Evolutionary conservation across 1,139 yeast species (phyloP).

Genomic region (Diutina mesorugosa): DNA sequence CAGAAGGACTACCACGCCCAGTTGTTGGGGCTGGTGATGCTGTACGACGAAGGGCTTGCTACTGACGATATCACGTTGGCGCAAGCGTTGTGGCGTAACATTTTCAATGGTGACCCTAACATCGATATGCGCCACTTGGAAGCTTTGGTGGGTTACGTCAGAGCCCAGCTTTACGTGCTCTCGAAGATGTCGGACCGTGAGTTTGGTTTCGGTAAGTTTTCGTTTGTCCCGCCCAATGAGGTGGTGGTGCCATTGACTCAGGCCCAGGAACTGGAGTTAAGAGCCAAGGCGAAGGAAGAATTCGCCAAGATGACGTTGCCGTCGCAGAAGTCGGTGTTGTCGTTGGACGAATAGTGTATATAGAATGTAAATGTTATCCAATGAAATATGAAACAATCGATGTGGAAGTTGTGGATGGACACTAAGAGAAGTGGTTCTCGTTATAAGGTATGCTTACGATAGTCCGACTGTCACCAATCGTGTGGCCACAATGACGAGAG

Average conservation of each 20-base stretch:
- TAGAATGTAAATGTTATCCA: not conserved
- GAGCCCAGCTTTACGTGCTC: constrained; percentile 80
- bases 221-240: constrained; percentile 75
- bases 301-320: constrained; percentile 42
- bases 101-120: constrained; percentile 76
- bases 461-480: too few species aligned
- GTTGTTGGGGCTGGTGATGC: constrained; percentile 75
- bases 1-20: constrained; percentile 86
- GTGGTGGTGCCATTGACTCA: constrained; percentile 59
- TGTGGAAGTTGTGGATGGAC: not conserved
- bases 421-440: too few species aligned
- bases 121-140: constrained; percentile 78
- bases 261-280: constrained; percentile 39
- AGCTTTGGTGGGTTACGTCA: constrained; percentile 74
- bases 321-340: constrained; percentile 48
- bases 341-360: constrained; percentile 37
- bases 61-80: constrained; percentile 79
- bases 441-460: too few species aligned
- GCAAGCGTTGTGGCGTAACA: constrained; percentile 81
- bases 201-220: constrained; percentile 81
- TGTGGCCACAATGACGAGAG: too few species aligned
- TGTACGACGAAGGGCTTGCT: constrained; percentile 86
- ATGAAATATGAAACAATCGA: not conserved
- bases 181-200: constrained; percentile 81
- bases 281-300: constrained; percentile 22